phyloP scores from a whole-genome alignment of 2,329 filamentous ascomycete species.

The Colletotrichum magnum region DNA sequence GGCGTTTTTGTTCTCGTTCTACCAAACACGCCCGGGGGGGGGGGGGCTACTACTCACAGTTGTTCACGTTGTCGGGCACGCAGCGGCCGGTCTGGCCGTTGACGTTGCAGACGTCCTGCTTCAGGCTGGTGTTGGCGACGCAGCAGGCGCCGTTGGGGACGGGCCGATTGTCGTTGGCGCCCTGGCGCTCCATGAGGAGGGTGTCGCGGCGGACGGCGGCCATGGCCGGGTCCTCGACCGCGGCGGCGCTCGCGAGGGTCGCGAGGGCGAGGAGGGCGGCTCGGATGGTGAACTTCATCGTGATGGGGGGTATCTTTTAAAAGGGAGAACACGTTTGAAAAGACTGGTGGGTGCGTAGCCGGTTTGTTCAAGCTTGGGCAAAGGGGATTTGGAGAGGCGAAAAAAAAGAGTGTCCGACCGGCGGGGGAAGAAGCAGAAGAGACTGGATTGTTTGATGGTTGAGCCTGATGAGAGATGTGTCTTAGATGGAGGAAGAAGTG shows the following conservation, averaged over 20 bases:
- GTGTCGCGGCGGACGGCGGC: conserved; percentile 44
- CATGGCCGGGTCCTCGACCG: conserved; percentile 41
- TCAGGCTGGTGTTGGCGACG: conserved; percentile 51
- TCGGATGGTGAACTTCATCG: conserved; percentile 48
- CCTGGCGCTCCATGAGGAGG: conserved; percentile 48
- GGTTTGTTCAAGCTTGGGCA: conserved; percentile 9
- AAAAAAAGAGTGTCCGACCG: conserved; percentile 36
- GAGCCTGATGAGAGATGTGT: background rate
- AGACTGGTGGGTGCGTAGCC: background rate
- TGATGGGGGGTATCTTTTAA: conserved; percentile 32
- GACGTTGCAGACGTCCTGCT: conserved; percentile 54
- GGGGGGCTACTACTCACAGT: conserved; percentile 47
- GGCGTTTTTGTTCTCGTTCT: no score
- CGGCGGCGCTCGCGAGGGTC: conserved; percentile 42
- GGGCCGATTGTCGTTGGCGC: conserved; percentile 52
- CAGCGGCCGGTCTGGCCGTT: conserved; percentile 52
- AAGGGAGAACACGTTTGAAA: background rate
- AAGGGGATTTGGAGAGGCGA: background rate
- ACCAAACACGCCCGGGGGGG: no score
- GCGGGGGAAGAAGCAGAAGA: conserved; percentile 37
- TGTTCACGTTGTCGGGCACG: conserved; percentile 52
- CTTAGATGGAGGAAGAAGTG: background rate
- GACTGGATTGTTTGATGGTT: conserved; percentile 14
- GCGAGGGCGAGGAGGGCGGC: conserved; percentile 46
- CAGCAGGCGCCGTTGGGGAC: conserved; percentile 53